Conservation (phyloP, 371 early-diverging fungal genomes). For the Apophysomyces variabilis region DNA sequence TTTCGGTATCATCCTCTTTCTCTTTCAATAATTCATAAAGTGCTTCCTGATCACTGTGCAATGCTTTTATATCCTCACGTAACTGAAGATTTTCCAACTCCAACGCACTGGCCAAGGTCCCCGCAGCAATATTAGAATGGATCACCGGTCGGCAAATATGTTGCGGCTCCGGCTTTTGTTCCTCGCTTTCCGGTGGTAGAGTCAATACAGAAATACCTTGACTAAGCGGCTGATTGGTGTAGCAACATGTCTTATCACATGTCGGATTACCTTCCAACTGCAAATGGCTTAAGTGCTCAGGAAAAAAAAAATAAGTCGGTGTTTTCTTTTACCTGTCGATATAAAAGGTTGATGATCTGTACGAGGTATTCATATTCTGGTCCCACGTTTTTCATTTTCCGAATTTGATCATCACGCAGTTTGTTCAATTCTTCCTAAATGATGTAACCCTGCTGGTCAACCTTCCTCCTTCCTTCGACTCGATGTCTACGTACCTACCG, state of each 20-base stretch:
- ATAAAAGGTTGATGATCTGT: conserved; percentile 48
- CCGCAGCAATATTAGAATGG: conserved; percentile 34
- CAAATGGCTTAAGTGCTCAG: neutral
- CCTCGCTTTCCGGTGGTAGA: conserved; percentile 33
- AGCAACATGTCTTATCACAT: conserved; percentile 48
- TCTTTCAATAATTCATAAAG: conserved; percentile 37
- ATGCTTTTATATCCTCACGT: conserved; percentile 28
- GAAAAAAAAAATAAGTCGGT: neutral
- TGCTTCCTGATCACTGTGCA: conserved; percentile 33
- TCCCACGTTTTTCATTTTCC: conserved; percentile 45
- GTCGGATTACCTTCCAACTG: conserved; percentile 39
- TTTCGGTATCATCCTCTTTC: conserved; percentile 47
- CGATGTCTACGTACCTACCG: conserved; percentile 9
- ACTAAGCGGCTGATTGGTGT: conserved; percentile 36
- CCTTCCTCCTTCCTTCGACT: conserved; percentile 5
- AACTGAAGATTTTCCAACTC: conserved; percentile 40
- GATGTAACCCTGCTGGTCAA: neutral
- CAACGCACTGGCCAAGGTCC: conserved; percentile 23
- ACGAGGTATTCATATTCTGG: conserved; percentile 61
- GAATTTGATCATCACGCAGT: conserved; percentile 40
- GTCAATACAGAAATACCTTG: conserved; percentile 31
- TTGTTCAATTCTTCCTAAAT: conserved; percentile 38
- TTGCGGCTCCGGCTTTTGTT: conserved; percentile 30
- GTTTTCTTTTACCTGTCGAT: conserved; percentile 39
- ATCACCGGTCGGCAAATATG: conserved; percentile 50